Evolutionary conservation across 73 alveolate species (phyloP), one percentile per base, ranked within the genome.

Genomic region (Tetrahymena thermophila): DNA sequence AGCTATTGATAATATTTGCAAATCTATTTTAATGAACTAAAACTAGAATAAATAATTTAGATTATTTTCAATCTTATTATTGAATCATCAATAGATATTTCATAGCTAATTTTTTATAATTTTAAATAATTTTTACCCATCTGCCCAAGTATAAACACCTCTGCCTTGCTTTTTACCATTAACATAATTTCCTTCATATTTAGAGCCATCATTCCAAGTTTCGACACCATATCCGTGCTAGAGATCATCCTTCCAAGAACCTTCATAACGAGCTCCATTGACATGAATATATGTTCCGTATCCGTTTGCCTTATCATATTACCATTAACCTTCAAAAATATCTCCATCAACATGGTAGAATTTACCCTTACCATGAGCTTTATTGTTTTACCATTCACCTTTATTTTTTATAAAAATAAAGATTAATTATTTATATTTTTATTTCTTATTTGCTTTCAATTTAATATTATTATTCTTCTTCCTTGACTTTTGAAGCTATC

Each of bases 271-370:
- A 15, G 96, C 96, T 5, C 98, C 98, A 50, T 97, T 95, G 34
- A 96, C 96, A 58, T 97, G 98, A 84, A 93, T 94, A 83, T 96
- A 97, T 34, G 84, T 55, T 21, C 98, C 98, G 56, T 97, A 84
- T 84, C 98, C 98, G 42, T 96, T 96, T 9, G 98, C 98, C 95
- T 96, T 96, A 96, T 97, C 98, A 35, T 85, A 96, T 85, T 85
- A 84, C 97, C 98, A 97, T 31, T 94, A 35, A 14, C 98, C 98
- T 34, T 97, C 98, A 89, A 96, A 97, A 21, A 96, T 93, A 83
- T 97, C 97, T 21, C 98, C 98, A 84, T 96, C 98, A 13, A 93
- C 89, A 93, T 96, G 96, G 42, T 85, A 96, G 94, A 96, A 96
- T 25, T 35, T 96, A 34, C 98, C 98, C 57, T 96, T 85, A 10